Conservation (phyloP, 2,329 filamentous ascomycete genomes). For the Setomelanomma holmii region DNA sequence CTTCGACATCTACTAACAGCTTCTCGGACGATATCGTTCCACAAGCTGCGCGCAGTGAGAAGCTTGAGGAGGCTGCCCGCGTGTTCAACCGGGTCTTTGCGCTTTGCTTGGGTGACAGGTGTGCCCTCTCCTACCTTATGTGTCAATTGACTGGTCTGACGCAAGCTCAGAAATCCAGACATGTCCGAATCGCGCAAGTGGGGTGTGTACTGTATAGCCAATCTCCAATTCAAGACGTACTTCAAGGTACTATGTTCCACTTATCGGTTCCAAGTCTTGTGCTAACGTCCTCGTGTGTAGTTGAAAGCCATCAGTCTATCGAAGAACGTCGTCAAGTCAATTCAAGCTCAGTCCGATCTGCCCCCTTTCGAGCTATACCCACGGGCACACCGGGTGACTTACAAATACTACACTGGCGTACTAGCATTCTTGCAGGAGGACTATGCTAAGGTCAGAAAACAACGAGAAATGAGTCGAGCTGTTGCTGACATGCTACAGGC, state of each 20-base stretch:
- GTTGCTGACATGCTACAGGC: too few relatives aligned
- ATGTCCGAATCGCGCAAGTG: slow-evolving; percentile 89
- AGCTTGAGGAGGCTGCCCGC: slow-evolving; percentile 87
- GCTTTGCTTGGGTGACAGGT: slow-evolving; percentile 89
- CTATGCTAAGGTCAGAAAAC: slow-evolving; percentile 74
- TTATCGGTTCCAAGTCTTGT: neutral
- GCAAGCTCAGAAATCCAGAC: slow-evolving; percentile 70
- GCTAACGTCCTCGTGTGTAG: slow-evolving; percentile 41
- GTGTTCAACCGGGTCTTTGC: slow-evolving; percentile 93
- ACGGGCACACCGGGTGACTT: slow-evolving; percentile 89
- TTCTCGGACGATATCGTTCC: slow-evolving; percentile 84
- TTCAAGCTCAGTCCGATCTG: slow-evolving; percentile 81
- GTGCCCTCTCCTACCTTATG: slow-evolving; percentile 23
- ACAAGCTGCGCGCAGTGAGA: slow-evolving; percentile 71
- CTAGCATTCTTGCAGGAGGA: slow-evolving; percentile 95
- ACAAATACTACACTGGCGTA: slow-evolving; percentile 94
- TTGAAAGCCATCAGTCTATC: slow-evolving; percentile 88
- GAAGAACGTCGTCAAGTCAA: slow-evolving; percentile 85
- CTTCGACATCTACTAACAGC: slow-evolving; percentile 54
- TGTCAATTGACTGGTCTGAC: slow-evolving; percentile 24
- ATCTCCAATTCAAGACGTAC: slow-evolving; percentile 96
- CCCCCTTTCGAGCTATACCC: slow-evolving; percentile 81
- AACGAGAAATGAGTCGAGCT: too few relatives aligned
- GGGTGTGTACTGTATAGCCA: slow-evolving; percentile 95
- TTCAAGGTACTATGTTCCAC: slow-evolving; percentile 68